A percentile compares a stretch with the other conserved stretches of the same genome.
Conservation (phyloP, 176 grass and related monocot genomes). For the Zizania latifolia region DNA sequence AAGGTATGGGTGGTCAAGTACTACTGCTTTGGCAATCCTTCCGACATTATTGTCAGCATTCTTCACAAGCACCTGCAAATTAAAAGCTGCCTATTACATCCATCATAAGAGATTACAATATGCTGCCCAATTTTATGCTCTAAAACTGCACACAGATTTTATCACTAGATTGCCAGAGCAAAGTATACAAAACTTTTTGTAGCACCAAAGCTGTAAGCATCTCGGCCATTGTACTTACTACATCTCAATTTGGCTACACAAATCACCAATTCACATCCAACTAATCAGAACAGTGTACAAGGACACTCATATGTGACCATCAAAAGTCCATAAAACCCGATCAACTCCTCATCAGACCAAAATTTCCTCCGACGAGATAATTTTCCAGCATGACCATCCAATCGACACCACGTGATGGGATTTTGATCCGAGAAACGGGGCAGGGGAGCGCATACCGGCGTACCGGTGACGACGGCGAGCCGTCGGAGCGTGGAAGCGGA, state of each 20-base stretch:
- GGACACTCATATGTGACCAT: not conserved
- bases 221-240: not conserved
- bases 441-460: slow-evolving; percentile 36
- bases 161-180: not conserved
- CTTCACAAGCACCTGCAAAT: slow-evolving; percentile 77
- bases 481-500: slow-evolving; percentile 51
- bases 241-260: not conserved
- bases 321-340: not conserved
- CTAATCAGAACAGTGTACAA: not conserved
- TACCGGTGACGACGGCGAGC: slow-evolving; percentile 60
- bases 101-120: not conserved
- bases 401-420: not conserved
- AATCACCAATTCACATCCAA: not conserved
- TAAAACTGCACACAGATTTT: not conserved
- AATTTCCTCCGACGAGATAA: not conserved
- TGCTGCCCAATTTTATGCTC: not conserved
- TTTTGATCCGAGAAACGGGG: not conserved
- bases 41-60: slow-evolving; percentile 80
- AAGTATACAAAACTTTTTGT: not conserved
- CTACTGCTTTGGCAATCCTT: slow-evolving; percentile 65
- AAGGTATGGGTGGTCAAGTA: slow-evolving; percentile 44
- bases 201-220: not conserved
- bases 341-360: not conserved
- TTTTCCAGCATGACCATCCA: not conserved
- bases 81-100: not conserved